These are phyloP conservation scores for Neoboletus brunneissimus DNA, from an alignment of 768 basidiomycete species.

Conservation along the genomic window DNA sequence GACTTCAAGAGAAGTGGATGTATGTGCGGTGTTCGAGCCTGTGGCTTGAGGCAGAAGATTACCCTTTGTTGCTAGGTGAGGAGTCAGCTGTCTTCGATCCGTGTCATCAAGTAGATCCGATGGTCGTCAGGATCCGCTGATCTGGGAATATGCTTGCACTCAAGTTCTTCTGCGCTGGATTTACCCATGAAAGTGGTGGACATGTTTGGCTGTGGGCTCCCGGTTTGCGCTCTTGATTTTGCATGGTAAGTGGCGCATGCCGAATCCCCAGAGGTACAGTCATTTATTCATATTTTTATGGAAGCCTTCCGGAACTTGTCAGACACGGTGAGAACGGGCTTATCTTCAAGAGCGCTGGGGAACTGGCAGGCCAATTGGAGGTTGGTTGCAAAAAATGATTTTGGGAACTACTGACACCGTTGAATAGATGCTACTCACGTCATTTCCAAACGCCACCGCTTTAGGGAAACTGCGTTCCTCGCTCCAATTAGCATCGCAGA, in stretches of 20 bases:
- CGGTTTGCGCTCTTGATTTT: conserved; percentile 89
- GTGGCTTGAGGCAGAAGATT: conserved; percentile 90
- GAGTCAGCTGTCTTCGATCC: neutral
- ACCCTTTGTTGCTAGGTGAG: conserved; percentile 80
- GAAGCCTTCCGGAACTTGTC: conserved; percentile 83
- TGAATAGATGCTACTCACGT: conserved; percentile 50
- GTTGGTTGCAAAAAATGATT: conserved; percentile 15
- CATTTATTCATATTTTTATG: conserved; percentile 3
- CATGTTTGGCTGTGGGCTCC: conserved; percentile 97
- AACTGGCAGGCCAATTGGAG: conserved; percentile 73
- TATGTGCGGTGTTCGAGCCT: conserved; percentile 77
- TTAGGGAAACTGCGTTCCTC: conserved; percentile 53
- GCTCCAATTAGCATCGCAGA: conserved; percentile 36
- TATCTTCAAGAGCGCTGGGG: conserved; percentile 62
- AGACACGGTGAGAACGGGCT: conserved; percentile 81
- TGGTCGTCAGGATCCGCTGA: conserved; percentile 73
- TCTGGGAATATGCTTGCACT: conserved; percentile 87
- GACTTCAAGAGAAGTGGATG: conserved; percentile 62
- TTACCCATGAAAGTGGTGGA: conserved; percentile 99
- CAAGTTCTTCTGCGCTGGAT: conserved; percentile 86
- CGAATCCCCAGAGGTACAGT: neutral
- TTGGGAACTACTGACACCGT: neutral
- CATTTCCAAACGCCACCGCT: conserved; percentile 56
- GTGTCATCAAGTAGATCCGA: neutral
- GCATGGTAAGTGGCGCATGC: conserved; percentile 56